Conservation (phyloP, 2,329 filamentous ascomycete species). For the Madurella fahalii region DNA sequence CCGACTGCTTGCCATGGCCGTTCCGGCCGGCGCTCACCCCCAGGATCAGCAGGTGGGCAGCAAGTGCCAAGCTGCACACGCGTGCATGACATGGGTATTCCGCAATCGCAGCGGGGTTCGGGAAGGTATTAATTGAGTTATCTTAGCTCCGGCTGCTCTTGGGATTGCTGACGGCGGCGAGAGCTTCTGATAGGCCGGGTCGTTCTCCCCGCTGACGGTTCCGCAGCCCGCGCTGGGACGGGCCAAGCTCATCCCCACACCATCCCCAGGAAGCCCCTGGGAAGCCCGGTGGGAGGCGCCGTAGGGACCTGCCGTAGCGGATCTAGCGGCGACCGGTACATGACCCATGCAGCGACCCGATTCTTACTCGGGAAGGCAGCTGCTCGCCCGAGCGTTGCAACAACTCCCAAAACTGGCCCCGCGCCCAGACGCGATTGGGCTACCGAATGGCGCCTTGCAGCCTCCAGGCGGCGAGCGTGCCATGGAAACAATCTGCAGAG, state of each 20-base stretch:
- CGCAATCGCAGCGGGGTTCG: not conserved
- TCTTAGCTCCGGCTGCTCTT: not conserved
- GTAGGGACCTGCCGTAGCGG: constrained; percentile 18
- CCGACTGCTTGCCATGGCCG: not conserved
- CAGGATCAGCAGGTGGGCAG: not conserved
- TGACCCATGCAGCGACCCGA: not conserved
- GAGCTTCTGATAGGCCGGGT: not conserved
- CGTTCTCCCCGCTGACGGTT: not conserved
- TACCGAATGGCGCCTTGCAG: constrained; percentile 8
- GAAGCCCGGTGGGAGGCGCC: no score
- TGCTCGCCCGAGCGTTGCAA: constrained; percentile 1
- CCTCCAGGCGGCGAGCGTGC: constrained; percentile 5
- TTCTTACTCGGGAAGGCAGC: constrained; percentile 13
- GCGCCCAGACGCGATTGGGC: constrained; percentile 10
- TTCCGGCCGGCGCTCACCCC: no score
- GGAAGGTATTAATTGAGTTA: not conserved
- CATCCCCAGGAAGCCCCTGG: no score
- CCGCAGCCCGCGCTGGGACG: no score
- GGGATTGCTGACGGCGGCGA: not conserved
- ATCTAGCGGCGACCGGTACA: constrained; percentile 13
- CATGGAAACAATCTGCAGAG: not conserved
- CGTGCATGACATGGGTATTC: not conserved
- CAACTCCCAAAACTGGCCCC: constrained; percentile 17
- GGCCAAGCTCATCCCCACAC: no score
- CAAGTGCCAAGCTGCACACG: not conserved